These are phyloP conservation scores for Artemisia annua DNA, from an alignment of 129 eudicot species.

Conservation along the genomic window DNA sequence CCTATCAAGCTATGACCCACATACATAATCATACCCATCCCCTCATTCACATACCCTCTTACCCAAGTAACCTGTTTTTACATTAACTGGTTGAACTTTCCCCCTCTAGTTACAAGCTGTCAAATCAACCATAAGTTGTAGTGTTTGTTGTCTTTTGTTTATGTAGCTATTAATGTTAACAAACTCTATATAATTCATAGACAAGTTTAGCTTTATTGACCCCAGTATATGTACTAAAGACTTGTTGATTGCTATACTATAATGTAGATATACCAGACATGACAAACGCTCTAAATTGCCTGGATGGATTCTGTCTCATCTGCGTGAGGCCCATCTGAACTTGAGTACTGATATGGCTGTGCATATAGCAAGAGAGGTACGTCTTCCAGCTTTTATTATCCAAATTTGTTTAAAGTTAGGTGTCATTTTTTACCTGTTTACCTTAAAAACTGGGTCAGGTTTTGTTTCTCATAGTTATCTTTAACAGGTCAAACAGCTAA, in stretches of 20 bases:
- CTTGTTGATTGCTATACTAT: not conserved
- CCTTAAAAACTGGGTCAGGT: not conserved
- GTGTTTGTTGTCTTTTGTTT: not conserved
- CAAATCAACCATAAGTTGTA: not conserved
- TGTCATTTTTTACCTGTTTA: not conserved
- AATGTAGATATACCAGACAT: slow-evolving; percentile 80
- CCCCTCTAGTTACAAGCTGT: not conserved
- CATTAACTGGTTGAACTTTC: not conserved
- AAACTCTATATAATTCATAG: too few relatives aligned
- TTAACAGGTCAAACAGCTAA: not conserved
- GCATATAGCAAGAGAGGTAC: slow-evolving; percentile 95
- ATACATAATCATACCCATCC: not conserved
- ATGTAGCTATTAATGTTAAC: too few relatives aligned
- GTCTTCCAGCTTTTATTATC: slow-evolving; percentile 15
- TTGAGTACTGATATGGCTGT: slow-evolving; percentile 99
- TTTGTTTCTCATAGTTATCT: not conserved
- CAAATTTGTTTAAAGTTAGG: not conserved
- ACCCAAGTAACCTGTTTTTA: not conserved
- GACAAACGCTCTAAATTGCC: slow-evolving; percentile 97
- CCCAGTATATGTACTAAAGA: not conserved
- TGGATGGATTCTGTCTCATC: slow-evolving; percentile 91
- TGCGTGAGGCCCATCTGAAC: slow-evolving; percentile 92
- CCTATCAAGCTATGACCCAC: too few relatives aligned
- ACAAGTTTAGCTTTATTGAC: too few relatives aligned
- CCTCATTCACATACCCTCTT: not conserved